phyloP scores from a whole-genome alignment of 73 alveolate genomes.

The Durusdinium trenchii region DNA sequence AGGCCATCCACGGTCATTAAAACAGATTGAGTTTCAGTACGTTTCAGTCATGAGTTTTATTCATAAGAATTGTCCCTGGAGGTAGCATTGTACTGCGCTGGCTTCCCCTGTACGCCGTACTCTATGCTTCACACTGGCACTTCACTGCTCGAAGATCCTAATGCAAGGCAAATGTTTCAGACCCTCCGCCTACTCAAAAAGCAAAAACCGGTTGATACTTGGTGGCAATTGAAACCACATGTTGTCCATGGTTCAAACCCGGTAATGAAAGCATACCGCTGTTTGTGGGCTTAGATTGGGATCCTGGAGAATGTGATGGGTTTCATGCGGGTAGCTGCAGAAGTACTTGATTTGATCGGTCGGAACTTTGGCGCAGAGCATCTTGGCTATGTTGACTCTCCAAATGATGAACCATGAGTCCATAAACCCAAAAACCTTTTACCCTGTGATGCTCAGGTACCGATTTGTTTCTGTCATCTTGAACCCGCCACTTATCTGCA shows the following conservation, averaged over 20 bases:
- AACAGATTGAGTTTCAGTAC: background rate
- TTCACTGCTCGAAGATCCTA: background rate
- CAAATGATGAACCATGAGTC: background rate
- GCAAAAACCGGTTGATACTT: background rate
- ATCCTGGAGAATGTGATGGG: constrained; percentile 23
- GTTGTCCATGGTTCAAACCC: no score
- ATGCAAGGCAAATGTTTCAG: background rate
- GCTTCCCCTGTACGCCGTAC: constrained; percentile 7
- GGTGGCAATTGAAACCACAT: background rate
- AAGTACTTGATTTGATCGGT: background rate
- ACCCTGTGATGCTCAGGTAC: background rate
- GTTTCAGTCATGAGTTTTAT: no score
- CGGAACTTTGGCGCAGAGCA: background rate
- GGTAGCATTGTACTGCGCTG: background rate
- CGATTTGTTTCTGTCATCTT: background rate
- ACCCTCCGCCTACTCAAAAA: background rate
- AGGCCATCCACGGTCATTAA: background rate
- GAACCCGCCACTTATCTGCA: background rate
- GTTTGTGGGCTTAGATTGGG: background rate
- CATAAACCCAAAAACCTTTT: background rate
- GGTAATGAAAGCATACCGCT: no score
- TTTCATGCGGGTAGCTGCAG: background rate
- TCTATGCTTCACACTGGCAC: background rate
- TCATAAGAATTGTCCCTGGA: no score
- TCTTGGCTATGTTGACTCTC: background rate